Conservation (phyloP, 139 green algal genomes). For the Chlamydomonas sphaeroides region DNA sequence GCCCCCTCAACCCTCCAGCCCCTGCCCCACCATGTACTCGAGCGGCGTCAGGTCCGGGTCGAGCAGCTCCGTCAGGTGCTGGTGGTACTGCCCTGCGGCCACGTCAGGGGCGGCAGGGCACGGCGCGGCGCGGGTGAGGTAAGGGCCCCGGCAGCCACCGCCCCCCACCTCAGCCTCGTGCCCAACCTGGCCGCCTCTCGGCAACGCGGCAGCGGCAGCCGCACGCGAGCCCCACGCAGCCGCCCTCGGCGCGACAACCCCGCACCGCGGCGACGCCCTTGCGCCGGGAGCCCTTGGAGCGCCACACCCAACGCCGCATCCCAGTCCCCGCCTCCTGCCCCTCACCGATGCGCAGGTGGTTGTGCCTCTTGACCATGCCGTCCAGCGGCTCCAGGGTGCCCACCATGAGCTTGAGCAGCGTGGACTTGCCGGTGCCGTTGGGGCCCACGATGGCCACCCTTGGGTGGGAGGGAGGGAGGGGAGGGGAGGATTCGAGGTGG, state of each 20-base stretch:
- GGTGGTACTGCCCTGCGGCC: conserved; percentile 68
- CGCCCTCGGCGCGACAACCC: too few relatives aligned
- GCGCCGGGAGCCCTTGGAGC: too few relatives aligned
- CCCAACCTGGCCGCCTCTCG: too few relatives aligned
- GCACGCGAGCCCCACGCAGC: too few relatives aligned
- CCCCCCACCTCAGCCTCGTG: too few relatives aligned
- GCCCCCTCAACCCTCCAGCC: background rate
- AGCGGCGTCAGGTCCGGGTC: conserved; percentile 76
- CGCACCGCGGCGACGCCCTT: too few relatives aligned
- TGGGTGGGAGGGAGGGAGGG: conserved; percentile 39
- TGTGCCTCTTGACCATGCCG: conserved; percentile 95
- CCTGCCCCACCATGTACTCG: conserved; percentile 73
- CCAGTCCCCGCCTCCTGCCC: too few relatives aligned
- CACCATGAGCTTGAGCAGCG: conserved; percentile 98
- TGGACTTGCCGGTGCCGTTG: conserved; percentile 96
- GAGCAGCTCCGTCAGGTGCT: conserved; percentile 89
- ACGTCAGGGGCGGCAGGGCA: too few relatives aligned
- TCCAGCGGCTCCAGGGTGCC: conserved; percentile 88
- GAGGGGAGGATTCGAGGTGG: background rate
- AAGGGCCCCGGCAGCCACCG: too few relatives aligned
- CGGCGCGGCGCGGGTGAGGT: too few relatives aligned
- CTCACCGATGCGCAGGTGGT: conserved; percentile 95
- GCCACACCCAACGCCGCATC: too few relatives aligned
- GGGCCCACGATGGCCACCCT: conserved; percentile 94
- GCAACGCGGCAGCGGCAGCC: too few relatives aligned